phyloP scores from a whole-genome alignment of 768 basidiomycete species.

The Auricularia sp. region DNA sequence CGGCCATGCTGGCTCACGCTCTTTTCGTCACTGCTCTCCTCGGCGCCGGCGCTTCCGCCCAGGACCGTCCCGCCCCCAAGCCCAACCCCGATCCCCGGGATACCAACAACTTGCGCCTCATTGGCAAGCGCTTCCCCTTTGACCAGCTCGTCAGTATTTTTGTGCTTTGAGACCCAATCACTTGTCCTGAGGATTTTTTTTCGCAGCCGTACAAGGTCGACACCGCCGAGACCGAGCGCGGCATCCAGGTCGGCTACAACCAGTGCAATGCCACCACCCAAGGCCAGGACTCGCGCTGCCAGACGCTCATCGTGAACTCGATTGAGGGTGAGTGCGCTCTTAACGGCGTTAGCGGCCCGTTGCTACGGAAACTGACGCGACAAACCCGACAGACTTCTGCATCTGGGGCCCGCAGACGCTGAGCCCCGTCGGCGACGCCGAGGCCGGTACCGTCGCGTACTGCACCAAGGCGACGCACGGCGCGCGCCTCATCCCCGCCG shows the following conservation, averaged over 20 bases:
- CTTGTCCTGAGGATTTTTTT: background rate
- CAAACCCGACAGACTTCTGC: conserved; percentile 46
- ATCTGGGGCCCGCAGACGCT: conserved; percentile 51
- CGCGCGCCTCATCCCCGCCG: conserved; percentile 58
- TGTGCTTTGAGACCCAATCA: background rate
- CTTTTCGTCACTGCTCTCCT: background rate
- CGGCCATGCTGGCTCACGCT: background rate
- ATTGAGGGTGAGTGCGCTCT: conserved; percentile 22
- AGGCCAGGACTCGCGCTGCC: conserved; percentile 52
- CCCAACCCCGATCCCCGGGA: background rate
- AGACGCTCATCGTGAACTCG: conserved; percentile 58
- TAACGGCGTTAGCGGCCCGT: background rate
- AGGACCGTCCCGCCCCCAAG: background rate
- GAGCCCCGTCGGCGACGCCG: conserved; percentile 50
- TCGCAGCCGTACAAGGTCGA: conserved; percentile 21
- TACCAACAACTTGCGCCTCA: background rate
- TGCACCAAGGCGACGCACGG: conserved; percentile 63
- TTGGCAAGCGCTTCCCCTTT: background rate
- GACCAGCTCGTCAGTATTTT: background rate
- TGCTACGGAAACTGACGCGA: too few relatives aligned
- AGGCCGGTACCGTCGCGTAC: conserved; percentile 65
- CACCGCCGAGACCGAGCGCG: conserved; percentile 32
- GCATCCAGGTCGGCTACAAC: conserved; percentile 56
- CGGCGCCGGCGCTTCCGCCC: background rate
- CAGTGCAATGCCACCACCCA: conserved; percentile 57